These are phyloP conservation scores for Metroxylon sagu DNA, from an alignment of 176 grass and related monocot species.

Conservation along the genomic window DNA sequence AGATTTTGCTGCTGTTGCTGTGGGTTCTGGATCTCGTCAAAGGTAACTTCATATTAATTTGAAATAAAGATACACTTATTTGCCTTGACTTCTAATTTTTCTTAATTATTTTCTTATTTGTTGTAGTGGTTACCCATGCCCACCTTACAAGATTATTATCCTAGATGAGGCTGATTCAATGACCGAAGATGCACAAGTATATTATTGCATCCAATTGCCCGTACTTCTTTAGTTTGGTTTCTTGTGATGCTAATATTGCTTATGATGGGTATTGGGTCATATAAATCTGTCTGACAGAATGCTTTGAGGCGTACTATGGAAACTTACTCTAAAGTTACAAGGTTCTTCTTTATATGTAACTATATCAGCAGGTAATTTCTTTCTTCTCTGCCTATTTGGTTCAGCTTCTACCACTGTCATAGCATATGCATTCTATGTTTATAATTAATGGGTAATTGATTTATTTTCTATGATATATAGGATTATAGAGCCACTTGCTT, in stretches of 20 bases:
- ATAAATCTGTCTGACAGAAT: slow-evolving; percentile 49
- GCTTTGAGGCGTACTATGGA: slow-evolving; percentile 75
- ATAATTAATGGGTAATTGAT: background rate
- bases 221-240: slow-evolving; percentile 18
- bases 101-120: slow-evolving; percentile 3
- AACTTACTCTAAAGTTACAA: slow-evolving; percentile 92
- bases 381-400: slow-evolving; percentile 1
- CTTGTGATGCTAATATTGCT: slow-evolving; percentile 8
- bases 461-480: slow-evolving; percentile 28
- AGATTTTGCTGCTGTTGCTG: slow-evolving; percentile 93
- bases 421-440: background rate
- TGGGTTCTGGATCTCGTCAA: slow-evolving; percentile 51
- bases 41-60: slow-evolving; percentile 22
- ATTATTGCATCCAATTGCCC: slow-evolving; percentile 7
- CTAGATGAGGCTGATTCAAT: slow-evolving; percentile 99
- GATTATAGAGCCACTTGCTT: slow-evolving; percentile 97
- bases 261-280: background rate
- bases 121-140: slow-evolving; percentile 78
- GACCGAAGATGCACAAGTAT: slow-evolving; percentile 99
- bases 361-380: slow-evolving; percentile 94
- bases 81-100: background rate
- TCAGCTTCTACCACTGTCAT: slow-evolving; percentile 5
- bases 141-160: slow-evolving; percentile 97
- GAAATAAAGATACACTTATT: background rate
- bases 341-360: slow-evolving; percentile 99